phyloP scores from a whole-genome alignment of 768 basidiomycete species.

The Coprinellus aureogranulatus region DNA sequence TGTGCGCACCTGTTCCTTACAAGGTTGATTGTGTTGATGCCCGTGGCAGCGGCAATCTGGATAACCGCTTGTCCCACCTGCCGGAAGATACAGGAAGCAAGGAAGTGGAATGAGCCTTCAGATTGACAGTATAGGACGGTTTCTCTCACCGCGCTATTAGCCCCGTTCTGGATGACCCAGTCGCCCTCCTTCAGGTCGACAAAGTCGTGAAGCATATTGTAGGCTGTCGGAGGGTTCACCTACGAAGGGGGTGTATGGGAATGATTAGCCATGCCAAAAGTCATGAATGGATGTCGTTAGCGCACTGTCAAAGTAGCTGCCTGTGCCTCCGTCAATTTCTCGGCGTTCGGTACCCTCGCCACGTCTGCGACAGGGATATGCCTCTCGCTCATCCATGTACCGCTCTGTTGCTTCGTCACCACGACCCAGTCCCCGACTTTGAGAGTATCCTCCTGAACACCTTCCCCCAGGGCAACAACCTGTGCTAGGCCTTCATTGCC shows the following conservation, averaged over 20 bases:
- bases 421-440: slow-evolving; percentile 70
- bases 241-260: slow-evolving; percentile 22
- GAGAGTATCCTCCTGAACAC: slow-evolving; percentile 39
- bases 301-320: slow-evolving; percentile 76
- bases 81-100: not conserved
- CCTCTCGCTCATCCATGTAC: slow-evolving; percentile 68
- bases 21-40: slow-evolving; percentile 78
- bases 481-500: slow-evolving; percentile 79
- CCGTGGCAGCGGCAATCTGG: slow-evolving; percentile 72
- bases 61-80: slow-evolving; percentile 85
- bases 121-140: not conserved
- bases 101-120: not conserved
- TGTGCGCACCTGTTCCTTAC: slow-evolving; percentile 62
- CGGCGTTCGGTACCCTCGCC: slow-evolving; percentile 52
- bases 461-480: slow-evolving; percentile 59
- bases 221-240: slow-evolving; percentile 84
- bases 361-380: slow-evolving; percentile 58
- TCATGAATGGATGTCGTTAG: not conserved
- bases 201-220: slow-evolving; percentile 77
- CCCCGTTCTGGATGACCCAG: slow-evolving; percentile 85
- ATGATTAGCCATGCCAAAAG: too few relatives aligned
- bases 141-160: slow-evolving; percentile 71
- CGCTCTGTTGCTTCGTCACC: slow-evolving; percentile 63
- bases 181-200: slow-evolving; percentile 62
- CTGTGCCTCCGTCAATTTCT: slow-evolving; percentile 52